Conservation (phyloP, 2,329 filamentous ascomycete species). For the Aureobasidium subglaciale region DNA sequence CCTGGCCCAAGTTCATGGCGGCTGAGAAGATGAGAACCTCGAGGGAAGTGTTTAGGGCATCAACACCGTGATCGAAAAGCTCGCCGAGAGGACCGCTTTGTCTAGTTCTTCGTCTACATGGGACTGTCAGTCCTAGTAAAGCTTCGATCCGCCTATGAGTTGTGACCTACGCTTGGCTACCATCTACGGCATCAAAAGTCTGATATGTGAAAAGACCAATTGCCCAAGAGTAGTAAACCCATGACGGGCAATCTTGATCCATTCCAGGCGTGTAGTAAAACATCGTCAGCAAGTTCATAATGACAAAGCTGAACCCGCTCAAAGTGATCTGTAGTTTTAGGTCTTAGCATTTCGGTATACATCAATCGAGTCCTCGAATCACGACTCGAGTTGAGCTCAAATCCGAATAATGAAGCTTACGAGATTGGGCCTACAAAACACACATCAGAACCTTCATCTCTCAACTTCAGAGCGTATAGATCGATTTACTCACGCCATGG, state of each 20-base stretch:
- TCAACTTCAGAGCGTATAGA: not conserved
- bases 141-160: not conserved
- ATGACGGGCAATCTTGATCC: slow-evolving; percentile 84
- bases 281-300: slow-evolving; percentile 82
- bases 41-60: slow-evolving; percentile 92
- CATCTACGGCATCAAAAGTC: slow-evolving; percentile 96
- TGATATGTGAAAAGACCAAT: slow-evolving; percentile 90
- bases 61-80: slow-evolving; percentile 94
- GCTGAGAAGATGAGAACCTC: slow-evolving; percentile 88
- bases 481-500: slow-evolving; percentile 62
- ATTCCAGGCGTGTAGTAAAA: slow-evolving; percentile 94
- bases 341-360: slow-evolving; percentile 11
- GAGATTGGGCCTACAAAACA: slow-evolving; percentile 12
- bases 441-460: not conserved
- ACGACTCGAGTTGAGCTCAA: not conserved
- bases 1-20: slow-evolving; percentile 86
- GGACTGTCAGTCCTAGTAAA: slow-evolving; percentile 9
- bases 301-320: slow-evolving; percentile 81
- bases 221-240: slow-evolving; percentile 94
- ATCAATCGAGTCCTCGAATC: not conserved
- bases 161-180: slow-evolving; percentile 71
- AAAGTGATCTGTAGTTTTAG: slow-evolving; percentile 63
- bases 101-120: slow-evolving; percentile 65
- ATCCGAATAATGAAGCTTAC: slow-evolving; percentile 14
- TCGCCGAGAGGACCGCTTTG: slow-evolving; percentile 93